phyloP scores from a whole-genome alignment of 139 green algal species.

The Haematococcus sp. region DNA sequence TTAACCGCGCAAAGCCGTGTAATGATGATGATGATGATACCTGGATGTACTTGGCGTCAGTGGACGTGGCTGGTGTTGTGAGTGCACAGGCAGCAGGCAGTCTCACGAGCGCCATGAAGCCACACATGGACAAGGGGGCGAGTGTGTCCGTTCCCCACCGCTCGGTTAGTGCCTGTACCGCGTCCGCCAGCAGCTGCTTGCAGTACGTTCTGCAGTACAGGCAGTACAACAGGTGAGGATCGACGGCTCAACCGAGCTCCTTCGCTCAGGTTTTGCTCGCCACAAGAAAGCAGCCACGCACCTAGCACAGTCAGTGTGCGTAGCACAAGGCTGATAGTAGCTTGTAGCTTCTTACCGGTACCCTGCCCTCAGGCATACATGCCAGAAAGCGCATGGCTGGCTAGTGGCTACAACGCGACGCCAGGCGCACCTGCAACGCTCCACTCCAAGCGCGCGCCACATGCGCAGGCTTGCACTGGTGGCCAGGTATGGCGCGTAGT shows the following conservation, averaged over 20 bases:
- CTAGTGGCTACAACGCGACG: no score
- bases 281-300: neutral
- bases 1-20: no score
- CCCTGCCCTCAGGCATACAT: no score
- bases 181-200: slow-evolving; percentile 28
- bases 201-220: slow-evolving; percentile 31
- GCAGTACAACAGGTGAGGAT: no score
- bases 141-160: slow-evolving; percentile 38
- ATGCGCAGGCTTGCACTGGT: slow-evolving; percentile 47
- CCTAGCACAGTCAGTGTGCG: neutral
- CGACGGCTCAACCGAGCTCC: no score
- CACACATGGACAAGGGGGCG: slow-evolving; percentile 43
- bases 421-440: slow-evolving; percentile 11
- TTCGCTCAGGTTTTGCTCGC: no score
- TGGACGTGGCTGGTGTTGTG: slow-evolving; percentile 34
- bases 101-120: slow-evolving; percentile 48
- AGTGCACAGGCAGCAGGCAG: slow-evolving; percentile 30
- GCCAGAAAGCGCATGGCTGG: no score
- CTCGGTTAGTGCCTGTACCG: slow-evolving; percentile 34
- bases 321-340: no score
- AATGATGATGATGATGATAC: no score
- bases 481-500: slow-evolving; percentile 65
- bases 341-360: no score
- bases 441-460: slow-evolving; percentile 33
- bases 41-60: slow-evolving; percentile 65